Conservation (phyloP, 345 rosid genomes). For the Barbarea vulgaris region DNA sequence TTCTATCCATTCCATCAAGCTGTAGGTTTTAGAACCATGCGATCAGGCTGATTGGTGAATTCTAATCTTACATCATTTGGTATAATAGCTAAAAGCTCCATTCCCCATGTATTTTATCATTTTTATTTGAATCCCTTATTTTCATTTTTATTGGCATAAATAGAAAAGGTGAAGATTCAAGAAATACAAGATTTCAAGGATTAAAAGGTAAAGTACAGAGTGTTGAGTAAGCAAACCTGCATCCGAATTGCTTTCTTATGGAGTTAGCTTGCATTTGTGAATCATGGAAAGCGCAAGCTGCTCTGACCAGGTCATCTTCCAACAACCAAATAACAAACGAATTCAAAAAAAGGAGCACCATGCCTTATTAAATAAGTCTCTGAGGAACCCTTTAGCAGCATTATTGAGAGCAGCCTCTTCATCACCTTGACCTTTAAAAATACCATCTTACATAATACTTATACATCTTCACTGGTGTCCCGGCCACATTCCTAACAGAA, state of each 20-base stretch:
- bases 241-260: slow-evolving; percentile 88
- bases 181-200: neutral
- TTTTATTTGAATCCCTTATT: neutral
- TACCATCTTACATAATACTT: slow-evolving; percentile 93
- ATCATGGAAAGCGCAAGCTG: slow-evolving; percentile 97
- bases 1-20: too few species aligned
- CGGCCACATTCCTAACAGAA: slow-evolving; percentile 43
- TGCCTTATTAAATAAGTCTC: slow-evolving; percentile 74
- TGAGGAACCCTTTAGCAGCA: slow-evolving; percentile 66
- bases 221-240: slow-evolving; percentile 56
- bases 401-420: slow-evolving; percentile 73
- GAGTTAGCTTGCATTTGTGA: slow-evolving; percentile 76
- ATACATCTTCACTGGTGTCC: slow-evolving; percentile 48
- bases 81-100: too few species aligned
- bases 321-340: slow-evolving; percentile 84
- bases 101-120: too few species aligned
- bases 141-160: neutral
- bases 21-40: too few species aligned
- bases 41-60: too few species aligned
- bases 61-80: too few species aligned
- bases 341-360: slow-evolving; percentile 86
- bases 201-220: neutral
- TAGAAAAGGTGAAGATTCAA: neutral
- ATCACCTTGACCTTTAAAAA: slow-evolving; percentile 86
- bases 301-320: slow-evolving; percentile 91